A percentile compares a stretch with the other conserved stretches of the same genome.
These are phyloP conservation scores for Sphaerobolus stellatus DNA, from an alignment of 1,284 basidiomycete species.

Conservation along the genomic window DNA sequence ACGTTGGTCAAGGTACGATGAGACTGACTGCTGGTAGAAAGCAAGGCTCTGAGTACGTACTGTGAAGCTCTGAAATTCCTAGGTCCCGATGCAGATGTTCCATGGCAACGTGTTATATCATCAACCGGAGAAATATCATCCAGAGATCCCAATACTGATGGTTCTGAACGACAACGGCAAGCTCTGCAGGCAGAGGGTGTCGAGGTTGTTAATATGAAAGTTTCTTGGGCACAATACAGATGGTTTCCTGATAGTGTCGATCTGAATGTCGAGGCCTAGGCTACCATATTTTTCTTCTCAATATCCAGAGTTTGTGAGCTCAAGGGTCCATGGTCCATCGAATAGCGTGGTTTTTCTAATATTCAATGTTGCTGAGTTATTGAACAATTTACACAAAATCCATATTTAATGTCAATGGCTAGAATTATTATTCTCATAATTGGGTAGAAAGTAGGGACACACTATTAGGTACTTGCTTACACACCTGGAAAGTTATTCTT, in stretches of 20 bases:
- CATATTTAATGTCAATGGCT: no score
- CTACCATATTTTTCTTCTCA: no score
- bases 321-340: no score
- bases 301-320: no score
- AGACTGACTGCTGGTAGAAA: neutral
- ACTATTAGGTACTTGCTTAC: no score
- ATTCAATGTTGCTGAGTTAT: no score
- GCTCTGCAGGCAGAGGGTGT: slow-evolving; percentile 71
- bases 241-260: slow-evolving; percentile 12
- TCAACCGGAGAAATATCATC: slow-evolving; percentile 75
- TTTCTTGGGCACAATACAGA: slow-evolving; percentile 14
- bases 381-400: no score
- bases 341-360: no score
- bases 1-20: slow-evolving; percentile 78
- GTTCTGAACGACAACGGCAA: slow-evolving; percentile 65
- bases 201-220: slow-evolving; percentile 47
- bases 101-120: slow-evolving; percentile 73
- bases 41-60: neutral
- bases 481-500: no score
- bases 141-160: slow-evolving; percentile 70
- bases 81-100: slow-evolving; percentile 56
- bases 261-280: no score
- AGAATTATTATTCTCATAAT: no score
- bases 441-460: no score
- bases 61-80: slow-evolving; percentile 66